Evolutionary conservation across 768 basidiomycete genomes (phyloP).

Genomic region (Russula dissimulans): DNA sequence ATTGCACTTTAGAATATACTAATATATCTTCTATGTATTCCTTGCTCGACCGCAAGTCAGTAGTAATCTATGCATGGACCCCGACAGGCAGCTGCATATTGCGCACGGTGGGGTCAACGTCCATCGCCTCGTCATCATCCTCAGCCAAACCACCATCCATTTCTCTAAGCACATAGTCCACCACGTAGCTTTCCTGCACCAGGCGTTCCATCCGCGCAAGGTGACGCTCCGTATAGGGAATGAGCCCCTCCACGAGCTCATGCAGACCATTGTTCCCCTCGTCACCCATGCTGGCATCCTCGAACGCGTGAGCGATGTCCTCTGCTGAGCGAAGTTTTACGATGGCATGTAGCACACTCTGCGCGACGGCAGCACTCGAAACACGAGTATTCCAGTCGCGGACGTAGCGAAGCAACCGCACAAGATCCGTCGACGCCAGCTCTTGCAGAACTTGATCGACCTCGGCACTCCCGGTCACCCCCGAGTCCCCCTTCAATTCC

Average conservation of each 20-base stretch:
- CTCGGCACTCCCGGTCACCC: conserved; percentile 54
- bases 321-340: conserved; percentile 69
- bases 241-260: conserved; percentile 75
- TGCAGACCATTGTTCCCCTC: conserved; percentile 32
- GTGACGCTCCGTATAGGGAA: conserved; percentile 95
- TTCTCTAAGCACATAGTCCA: conserved; percentile 82
- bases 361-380: conserved; percentile 79
- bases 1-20: not conserved
- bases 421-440: conserved; percentile 64
- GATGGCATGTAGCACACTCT: conserved; percentile 72
- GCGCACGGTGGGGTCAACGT: conserved; percentile 12
- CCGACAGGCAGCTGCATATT: not conserved
- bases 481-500: conserved; percentile 35
- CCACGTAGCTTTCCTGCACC: conserved; percentile 90
- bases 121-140: conserved; percentile 29
- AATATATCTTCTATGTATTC: not conserved
- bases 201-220: conserved; percentile 74
- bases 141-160: conserved; percentile 55
- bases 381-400: conserved; percentile 94
- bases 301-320: conserved; percentile 62
- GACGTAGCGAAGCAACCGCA: conserved; percentile 70
- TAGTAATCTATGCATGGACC: not conserved
- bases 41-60: not conserved
- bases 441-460: conserved; percentile 79
- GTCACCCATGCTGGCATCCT: conserved; percentile 10